Conservation (phyloP, 2,329 filamentous ascomycete genomes). For the Tolypocladium amazonense region DNA sequence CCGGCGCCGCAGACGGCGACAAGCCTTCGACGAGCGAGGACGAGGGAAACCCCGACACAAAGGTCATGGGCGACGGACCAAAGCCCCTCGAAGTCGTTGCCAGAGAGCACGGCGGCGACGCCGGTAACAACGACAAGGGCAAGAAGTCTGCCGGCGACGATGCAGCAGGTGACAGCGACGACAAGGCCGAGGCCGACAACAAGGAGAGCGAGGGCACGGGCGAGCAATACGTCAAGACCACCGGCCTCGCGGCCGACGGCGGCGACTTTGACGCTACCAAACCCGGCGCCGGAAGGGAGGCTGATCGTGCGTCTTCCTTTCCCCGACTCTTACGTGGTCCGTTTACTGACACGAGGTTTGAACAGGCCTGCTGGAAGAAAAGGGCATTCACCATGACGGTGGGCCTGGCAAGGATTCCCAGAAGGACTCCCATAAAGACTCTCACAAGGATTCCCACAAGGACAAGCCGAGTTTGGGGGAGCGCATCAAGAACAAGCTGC, state of each 20-base stretch:
- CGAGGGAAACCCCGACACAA: constrained; percentile 19
- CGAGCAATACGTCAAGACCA: constrained; percentile 45
- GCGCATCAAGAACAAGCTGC: constrained; percentile 61
- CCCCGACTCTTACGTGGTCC: not conserved
- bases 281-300: constrained; percentile 55
- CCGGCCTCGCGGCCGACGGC: constrained; percentile 51
- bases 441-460: not conserved
- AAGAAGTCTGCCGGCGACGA: not conserved
- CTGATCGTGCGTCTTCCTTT: constrained; percentile 42
- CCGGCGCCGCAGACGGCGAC: not conserved
- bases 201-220: constrained; percentile 34
- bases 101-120: constrained; percentile 19
- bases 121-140: constrained; percentile 8
- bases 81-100: constrained; percentile 24
- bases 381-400: constrained; percentile 8
- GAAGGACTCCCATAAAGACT: constrained; percentile 4
- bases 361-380: constrained; percentile 22
- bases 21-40: constrained; percentile 12
- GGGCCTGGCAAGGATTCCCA: constrained; percentile 4
- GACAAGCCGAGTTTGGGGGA: constrained; percentile 45
- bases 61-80: constrained; percentile 16
- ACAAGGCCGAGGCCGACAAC: constrained; percentile 12
- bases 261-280: constrained; percentile 56
- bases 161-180: constrained; percentile 3
- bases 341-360: not conserved